Base-by-base conservation (phyloP, 345 rosid species). In the Toxicodendron radicans region DNA sequence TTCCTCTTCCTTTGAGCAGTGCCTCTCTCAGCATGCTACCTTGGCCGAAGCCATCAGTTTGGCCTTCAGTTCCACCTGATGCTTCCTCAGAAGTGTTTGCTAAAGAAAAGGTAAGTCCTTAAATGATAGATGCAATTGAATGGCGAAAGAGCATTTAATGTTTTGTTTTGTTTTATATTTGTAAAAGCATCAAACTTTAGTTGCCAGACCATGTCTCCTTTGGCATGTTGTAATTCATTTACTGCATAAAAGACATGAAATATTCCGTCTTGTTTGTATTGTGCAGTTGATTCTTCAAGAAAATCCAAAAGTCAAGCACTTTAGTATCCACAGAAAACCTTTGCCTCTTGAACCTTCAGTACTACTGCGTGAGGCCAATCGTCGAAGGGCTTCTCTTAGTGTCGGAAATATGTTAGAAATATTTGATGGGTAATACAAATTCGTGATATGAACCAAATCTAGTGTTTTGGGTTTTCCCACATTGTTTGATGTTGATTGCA, bases 1-100 rank as follows among this genome's bases (percentile, higher is more conserved):
- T 64, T 63, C 56, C 63, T 65, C 51, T 76, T 76, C 58, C 78
- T 81, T 71, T 80, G 82, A 64, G 80, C 93, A 93, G 99, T 87
- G 99, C 98, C 75, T 91, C 87, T 32, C 96, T 95, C 65, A 93
- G 99, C 83, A 91, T 95, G 98, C 91, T 95, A 56, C 95, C 98
- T 73, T 95, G 99, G 99, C 98, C 99, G 66, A 95, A 88, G 79
- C 98, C 99, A 67, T 82, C 90, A 21, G 84, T 93, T 80, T 95
- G 99, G 98, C 99, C 99, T 67, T 89, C 90, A 62, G 84, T 90
- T 89, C 98, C 97, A 49, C 68, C 79, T 65, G 93, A 90, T 85
- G 92, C 93, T 76, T 84, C 97, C 66, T 66, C 91, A 8, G 90
- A 88, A 83, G 97, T 95, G 83, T 89, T 93, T 87, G 90, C 45